Percentiles rank a stretch among this genome's conserved stretches.
phyloP scores from a whole-genome alignment of 805 yeast species.

The Jamesozyma piceae region DNA sequence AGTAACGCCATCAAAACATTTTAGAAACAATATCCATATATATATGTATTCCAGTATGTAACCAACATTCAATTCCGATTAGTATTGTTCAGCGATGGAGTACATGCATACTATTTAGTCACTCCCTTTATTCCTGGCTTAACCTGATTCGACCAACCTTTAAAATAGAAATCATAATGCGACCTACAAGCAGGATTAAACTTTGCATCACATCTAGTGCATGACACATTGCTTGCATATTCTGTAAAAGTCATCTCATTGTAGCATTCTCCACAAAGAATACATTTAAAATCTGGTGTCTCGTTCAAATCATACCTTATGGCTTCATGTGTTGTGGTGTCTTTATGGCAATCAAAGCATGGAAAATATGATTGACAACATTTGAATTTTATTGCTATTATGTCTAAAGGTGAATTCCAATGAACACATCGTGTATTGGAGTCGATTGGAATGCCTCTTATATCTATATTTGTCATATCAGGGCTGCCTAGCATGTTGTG shows the following conservation, averaged over 20 bases:
- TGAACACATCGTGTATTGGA: conserved; percentile 25
- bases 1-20: too few species aligned
- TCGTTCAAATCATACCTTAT: conserved; percentile 9
- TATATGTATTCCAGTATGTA: too few species aligned
- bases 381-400: conserved; percentile 26
- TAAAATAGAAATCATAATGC: conserved; percentile 27
- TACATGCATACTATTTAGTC: too few species aligned
- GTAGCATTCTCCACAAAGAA: conserved; percentile 27
- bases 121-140: too few species aligned
- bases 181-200: conserved; percentile 29
- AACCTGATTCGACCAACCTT: conserved; percentile 1
- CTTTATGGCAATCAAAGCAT: conserved; percentile 26
- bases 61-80: too few species aligned
- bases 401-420: conserved; percentile 26
- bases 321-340: conserved; percentile 11
- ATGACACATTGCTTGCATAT: conserved; percentile 12
- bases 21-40: too few species aligned
- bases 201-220: conserved; percentile 17
- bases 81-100: too few species aligned
- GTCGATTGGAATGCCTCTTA: conserved; percentile 21
- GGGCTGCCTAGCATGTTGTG: too few species aligned
- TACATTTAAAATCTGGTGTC: conserved; percentile 9
- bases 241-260: conserved; percentile 21
- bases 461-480: not conserved
- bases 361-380: conserved; percentile 26